These are phyloP conservation scores for Rutidosis leptorrhynchoides DNA, from an alignment of 129 eudicot genomes.

Conservation along the genomic window DNA sequence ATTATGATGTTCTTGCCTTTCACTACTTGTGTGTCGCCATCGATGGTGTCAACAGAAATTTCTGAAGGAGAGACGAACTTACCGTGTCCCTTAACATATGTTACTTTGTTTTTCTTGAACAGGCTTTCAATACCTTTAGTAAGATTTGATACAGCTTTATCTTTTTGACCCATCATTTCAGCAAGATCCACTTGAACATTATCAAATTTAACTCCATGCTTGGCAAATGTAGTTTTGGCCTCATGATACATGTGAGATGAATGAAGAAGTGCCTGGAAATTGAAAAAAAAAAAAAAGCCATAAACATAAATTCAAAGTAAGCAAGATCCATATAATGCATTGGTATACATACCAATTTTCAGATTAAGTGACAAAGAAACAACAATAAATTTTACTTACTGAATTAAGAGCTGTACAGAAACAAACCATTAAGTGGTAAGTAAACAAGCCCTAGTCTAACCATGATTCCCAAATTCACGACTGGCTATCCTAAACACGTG, in stretches of 20 bases:
- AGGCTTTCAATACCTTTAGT: slow-evolving; percentile 81
- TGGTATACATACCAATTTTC: too few species aligned
- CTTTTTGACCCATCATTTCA: slow-evolving; percentile 93
- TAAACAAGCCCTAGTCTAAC: not conserved
- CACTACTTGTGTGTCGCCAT: slow-evolving; percentile 12
- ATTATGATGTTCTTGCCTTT: slow-evolving; percentile 26
- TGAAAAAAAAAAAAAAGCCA: not conserved
- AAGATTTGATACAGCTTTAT: slow-evolving; percentile 69
- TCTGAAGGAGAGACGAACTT: slow-evolving; percentile 77
- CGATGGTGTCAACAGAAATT: slow-evolving; percentile 34
- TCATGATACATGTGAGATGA: slow-evolving; percentile 94
- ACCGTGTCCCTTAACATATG: slow-evolving; percentile 78
- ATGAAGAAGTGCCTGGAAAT: slow-evolving; percentile 79
- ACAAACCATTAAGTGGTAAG: too few species aligned
- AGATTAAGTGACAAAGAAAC: too few species aligned
- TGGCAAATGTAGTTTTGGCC: slow-evolving; percentile 62
- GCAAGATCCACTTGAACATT: slow-evolving; percentile 75
- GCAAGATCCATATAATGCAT: not conserved
- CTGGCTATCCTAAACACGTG: not conserved
- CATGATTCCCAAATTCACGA: not conserved
- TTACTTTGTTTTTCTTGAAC: slow-evolving; percentile 88
- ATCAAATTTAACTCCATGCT: slow-evolving; percentile 71
- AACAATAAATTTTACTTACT: too few species aligned
- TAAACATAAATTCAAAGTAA: not conserved
- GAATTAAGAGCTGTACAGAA: too few species aligned